Percentiles rank a stretch among this genome's conserved stretches.
These are phyloP conservation scores for Cystobasidium slooffiae DNA, from an alignment of 1,284 basidiomycete genomes.

Conservation along the genomic window DNA sequence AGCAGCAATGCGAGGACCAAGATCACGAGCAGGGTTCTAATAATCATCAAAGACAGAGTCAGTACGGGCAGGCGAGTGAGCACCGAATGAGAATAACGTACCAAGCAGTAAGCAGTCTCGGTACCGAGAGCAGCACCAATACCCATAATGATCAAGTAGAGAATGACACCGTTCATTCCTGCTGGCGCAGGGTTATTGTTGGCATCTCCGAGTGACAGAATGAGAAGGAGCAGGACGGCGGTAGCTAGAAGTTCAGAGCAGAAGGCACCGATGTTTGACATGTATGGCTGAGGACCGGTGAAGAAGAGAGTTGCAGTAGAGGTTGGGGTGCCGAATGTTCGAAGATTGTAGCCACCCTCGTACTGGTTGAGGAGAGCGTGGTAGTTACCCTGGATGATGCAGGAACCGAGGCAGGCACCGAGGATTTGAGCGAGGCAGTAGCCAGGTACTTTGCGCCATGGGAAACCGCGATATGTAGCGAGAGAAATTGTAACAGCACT, in stretches of 20 bases:
- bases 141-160: conserved; percentile 50
- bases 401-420: conserved; percentile 52
- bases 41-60: conserved; percentile 27
- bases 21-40: conserved; percentile 54
- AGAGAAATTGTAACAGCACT: conserved; percentile 42
- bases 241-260: conserved; percentile 48
- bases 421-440: conserved; percentile 53
- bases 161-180: conserved; percentile 51
- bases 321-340: conserved; percentile 41
- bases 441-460: conserved; percentile 54
- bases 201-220: conserved; percentile 30
- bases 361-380: conserved; percentile 45
- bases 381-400: conserved; percentile 53
- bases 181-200: conserved; percentile 49
- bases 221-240: conserved; percentile 49
- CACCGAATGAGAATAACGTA: no score
- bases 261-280: conserved; percentile 30
- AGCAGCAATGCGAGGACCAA: conserved; percentile 53
- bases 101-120: conserved; percentile 39
- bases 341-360: conserved; percentile 44
- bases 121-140: conserved; percentile 47
- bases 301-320: conserved; percentile 49
- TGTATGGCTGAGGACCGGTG: conserved; percentile 44
- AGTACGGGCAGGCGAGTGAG: no score
- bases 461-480: conserved; percentile 53